Percentiles rank a stretch among this genome's conserved stretches.
Evolutionary conservation across 2,329 filamentous ascomycete species (phyloP).

Genomic region (Cladobotryum mycophilum): DNA sequence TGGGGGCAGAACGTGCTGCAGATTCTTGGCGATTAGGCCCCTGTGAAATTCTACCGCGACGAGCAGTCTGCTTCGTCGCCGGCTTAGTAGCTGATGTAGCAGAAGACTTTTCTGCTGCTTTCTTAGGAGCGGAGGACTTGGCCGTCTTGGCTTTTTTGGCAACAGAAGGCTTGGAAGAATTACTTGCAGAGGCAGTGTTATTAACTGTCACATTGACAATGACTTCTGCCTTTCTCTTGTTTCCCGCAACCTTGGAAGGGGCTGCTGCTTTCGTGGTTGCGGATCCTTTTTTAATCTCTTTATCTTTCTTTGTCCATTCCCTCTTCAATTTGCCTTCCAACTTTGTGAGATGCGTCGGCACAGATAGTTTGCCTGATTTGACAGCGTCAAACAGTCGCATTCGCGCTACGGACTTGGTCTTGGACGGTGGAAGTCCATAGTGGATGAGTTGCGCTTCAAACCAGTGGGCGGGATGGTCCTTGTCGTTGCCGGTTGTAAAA

Average conservation of each 20-base stretch:
- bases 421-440: constrained; percentile 52
- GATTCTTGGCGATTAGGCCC: constrained; percentile 4
- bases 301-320: constrained; percentile 46
- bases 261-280: not conserved
- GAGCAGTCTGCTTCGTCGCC: constrained; percentile 11
- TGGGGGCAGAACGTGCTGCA: not conserved
- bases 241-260: constrained; percentile 1
- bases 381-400: constrained; percentile 53
- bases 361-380: constrained; percentile 38
- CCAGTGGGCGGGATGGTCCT: constrained; percentile 52
- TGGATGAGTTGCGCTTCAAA: constrained; percentile 58
- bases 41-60: constrained; percentile 13
- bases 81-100: not conserved
- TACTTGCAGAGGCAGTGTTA: not conserved
- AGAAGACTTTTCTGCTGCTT: not conserved
- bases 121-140: not conserved
- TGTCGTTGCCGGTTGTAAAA: constrained; percentile 35
- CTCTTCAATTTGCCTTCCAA: constrained; percentile 52
- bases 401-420: constrained; percentile 52
- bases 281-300: constrained; percentile 38
- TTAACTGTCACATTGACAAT: not conserved
- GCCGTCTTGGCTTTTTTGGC: constrained; percentile 15
- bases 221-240: constrained; percentile 25
- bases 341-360: constrained; percentile 42
- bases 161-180: not conserved